Conservation (phyloP, 345 rosid species). For the Hevea brasiliensis region DNA sequence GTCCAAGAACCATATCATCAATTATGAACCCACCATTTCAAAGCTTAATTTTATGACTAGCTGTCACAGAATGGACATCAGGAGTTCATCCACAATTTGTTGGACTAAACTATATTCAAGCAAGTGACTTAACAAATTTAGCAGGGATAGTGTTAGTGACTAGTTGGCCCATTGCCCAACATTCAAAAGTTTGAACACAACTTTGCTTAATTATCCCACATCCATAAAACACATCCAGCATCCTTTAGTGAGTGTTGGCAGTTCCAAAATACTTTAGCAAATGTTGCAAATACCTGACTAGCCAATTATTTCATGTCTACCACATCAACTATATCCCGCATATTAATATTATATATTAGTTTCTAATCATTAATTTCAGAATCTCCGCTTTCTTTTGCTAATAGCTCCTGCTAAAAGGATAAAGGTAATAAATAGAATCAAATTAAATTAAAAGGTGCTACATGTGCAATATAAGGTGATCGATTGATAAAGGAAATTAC, state of each 20-base stretch:
- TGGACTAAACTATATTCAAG: background rate
- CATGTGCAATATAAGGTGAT: slow-evolving; percentile 21
- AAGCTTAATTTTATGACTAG: slow-evolving; percentile 21
- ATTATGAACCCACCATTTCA: background rate
- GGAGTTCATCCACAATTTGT: background rate
- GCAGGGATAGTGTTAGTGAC: background rate
- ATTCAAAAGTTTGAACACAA: slow-evolving; percentile 1
- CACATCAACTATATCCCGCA: background rate
- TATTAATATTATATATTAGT: slow-evolving; percentile 36
- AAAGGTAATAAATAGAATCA: background rate
- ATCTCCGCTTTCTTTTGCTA: slow-evolving; percentile 15
- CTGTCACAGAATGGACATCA: background rate
- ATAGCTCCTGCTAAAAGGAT: slow-evolving; percentile 14
- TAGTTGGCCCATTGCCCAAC: background rate
- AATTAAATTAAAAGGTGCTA: slow-evolving; percentile 16
- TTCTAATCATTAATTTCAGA: background rate
- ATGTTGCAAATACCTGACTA: background rate
- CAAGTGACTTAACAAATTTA: background rate
- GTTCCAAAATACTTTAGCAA: too few relatives aligned
- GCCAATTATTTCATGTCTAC: background rate
- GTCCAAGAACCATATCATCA: slow-evolving; percentile 13
- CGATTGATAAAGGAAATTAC: background rate
- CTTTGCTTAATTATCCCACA: background rate
- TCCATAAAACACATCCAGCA: background rate
- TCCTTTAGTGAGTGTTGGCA: background rate